Evolutionary conservation across 2,329 filamentous ascomycete species (phyloP), one percentile per base, ranked within the genome.

Genomic region (Corniculantispora saksenae): DNA sequence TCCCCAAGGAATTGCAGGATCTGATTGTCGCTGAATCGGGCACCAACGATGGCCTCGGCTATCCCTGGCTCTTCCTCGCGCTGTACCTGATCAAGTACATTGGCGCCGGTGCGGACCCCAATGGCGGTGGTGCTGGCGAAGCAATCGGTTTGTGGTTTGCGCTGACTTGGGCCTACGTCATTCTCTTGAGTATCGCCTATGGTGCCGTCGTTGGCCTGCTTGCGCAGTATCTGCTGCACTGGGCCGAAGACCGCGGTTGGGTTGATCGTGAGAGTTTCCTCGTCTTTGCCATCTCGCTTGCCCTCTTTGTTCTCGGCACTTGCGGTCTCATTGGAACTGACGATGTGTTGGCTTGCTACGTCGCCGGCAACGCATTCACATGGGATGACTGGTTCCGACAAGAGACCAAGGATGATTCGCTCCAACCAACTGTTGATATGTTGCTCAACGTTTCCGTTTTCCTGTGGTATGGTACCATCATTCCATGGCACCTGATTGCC

Each of bases 341-440:
- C 73, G 94, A 97, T 72, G 91, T 97, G 1, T 83, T 97, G 8
- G 93, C 94, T 1, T 97, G 93, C 78, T 97, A 97, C 74, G 89
- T 97, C 70, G 94, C 94, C 2, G 94, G 94, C 1, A 97, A 97
- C 72, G 87, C 86, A 1, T 97, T 97, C 70, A 97, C 92, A 0
- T 94, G 92, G 88, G 93, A 97, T 74, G 93, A 97, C 77, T 96
- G 92, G 93, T 97, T 97, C 77, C 90, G 94, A 0, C 81, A 94
- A 1, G 91, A 96, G 76, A 97, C 94, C 0, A 81, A 90, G 70
- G 94, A 97, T 70, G 94, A 97, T 72, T 94, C 91, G 2, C 84
- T 97, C n/a, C 93, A 97, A 74, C 93, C 93, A 0, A 97, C 93
- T 0, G 91, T 97, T 54, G 93, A 97, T 75, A 97, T 97, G 93